Evolutionary conservation across 306 rosid genomes (phyloP).

Genomic region (Mucuna pruriens): DNA sequence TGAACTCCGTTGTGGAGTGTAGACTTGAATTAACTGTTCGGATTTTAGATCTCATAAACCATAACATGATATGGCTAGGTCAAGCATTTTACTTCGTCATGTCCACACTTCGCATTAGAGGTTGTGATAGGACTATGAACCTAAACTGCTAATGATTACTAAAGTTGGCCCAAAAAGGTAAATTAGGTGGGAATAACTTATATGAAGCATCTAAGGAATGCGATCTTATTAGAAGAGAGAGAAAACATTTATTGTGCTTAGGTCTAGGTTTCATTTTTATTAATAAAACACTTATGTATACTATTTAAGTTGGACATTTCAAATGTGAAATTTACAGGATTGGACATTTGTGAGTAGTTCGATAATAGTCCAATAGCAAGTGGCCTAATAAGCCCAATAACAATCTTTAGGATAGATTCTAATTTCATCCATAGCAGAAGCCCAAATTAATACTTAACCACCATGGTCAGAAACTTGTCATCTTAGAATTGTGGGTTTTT

Average conservation of each 20-base stretch:
- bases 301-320: too few relatives aligned
- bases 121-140: constrained; percentile 6
- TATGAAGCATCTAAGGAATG: constrained; percentile 1
- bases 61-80: neutral
- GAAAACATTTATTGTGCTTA: neutral
- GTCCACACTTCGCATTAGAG: neutral
- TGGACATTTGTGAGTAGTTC: too few relatives aligned
- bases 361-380: too few relatives aligned
- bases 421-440: too few relatives aligned
- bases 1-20: neutral
- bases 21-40: constrained; percentile 7
- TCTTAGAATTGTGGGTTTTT: too few relatives aligned
- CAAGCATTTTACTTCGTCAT: neutral
- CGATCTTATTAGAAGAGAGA: neutral
- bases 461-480: too few relatives aligned
- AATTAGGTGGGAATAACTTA: neutral
- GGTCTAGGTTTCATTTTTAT: neutral
- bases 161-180: constrained; percentile 6
- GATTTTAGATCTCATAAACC: constrained; percentile 5
- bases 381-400: too few relatives aligned
- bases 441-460: too few relatives aligned
- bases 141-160: neutral
- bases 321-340: too few relatives aligned
- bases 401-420: too few relatives aligned
- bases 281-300: too few relatives aligned